Conservation (phyloP, 306 rosid species). For the Senna siamea region DNA sequence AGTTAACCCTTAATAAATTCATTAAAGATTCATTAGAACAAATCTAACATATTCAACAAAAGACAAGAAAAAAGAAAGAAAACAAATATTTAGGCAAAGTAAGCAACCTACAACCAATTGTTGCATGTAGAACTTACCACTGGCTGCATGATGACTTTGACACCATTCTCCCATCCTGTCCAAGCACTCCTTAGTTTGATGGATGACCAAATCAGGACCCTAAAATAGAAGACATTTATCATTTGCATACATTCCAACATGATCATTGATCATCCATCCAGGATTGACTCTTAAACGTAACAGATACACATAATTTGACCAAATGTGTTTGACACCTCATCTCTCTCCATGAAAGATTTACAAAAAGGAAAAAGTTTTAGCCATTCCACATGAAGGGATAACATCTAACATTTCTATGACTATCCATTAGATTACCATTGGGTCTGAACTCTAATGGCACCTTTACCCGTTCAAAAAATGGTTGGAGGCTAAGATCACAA, state of each 20-base stretch:
- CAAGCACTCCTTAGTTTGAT: constrained; percentile 81
- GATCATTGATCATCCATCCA: neutral
- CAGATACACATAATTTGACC: constrained; percentile 19
- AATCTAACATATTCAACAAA: constrained; percentile 22
- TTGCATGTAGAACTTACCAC: constrained; percentile 70
- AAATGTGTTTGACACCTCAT: constrained; percentile 16
- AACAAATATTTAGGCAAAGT: constrained; percentile 23
- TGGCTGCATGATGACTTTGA: constrained; percentile 83
- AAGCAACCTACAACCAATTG: neutral
- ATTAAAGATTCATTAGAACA: constrained; percentile 35
- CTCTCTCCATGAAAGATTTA: neutral
- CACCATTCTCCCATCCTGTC: constrained; percentile 98
- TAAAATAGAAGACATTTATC: constrained; percentile 44
- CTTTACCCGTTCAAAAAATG: constrained; percentile 7
- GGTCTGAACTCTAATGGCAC: neutral
- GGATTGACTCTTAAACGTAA: constrained; percentile 5
- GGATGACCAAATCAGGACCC: constrained; percentile 98
- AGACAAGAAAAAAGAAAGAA: neutral
- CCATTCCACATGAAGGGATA: neutral
- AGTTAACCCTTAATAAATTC: constrained; percentile 67
- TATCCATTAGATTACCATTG: neutral
- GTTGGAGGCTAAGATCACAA: constrained; percentile 9
- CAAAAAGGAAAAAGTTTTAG: neutral
- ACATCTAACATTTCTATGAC: neutral
- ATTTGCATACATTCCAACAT: constrained; percentile 25